A percentile compares a stretch with the other conserved stretches of the same genome.
phyloP scores from a whole-genome alignment of 1,139 yeast species.

The Chernovozyma aurita region DNA sequence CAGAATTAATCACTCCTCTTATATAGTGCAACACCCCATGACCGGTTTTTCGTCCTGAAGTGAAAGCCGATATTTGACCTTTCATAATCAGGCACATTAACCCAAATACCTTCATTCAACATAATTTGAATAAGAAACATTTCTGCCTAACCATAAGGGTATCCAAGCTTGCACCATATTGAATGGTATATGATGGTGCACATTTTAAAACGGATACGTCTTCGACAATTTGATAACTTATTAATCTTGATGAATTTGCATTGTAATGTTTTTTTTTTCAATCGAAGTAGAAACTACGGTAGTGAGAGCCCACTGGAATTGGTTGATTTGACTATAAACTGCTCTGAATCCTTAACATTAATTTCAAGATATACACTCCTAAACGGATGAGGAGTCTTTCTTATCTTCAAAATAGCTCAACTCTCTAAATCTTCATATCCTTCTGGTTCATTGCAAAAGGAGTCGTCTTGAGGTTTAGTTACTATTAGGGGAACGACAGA shows the following conservation, averaged over 20 bases:
- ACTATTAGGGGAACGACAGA: too few species aligned
- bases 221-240: constrained; percentile 31
- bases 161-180: constrained; percentile 16
- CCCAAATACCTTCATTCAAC: constrained; percentile 17
- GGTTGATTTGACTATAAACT: constrained; percentile 28
- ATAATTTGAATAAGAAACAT: constrained; percentile 18
- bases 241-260: constrained; percentile 22
- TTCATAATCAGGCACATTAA: constrained; percentile 19
- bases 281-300: constrained; percentile 28
- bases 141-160: constrained; percentile 18
- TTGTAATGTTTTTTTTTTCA: too few species aligned
- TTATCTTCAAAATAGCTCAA: too few species aligned
- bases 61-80: constrained; percentile 17
- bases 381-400: constrained; percentile 20
- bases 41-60: constrained; percentile 18
- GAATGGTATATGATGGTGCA: constrained; percentile 27
- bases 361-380: constrained; percentile 13
- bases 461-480: too few species aligned
- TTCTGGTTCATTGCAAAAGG: too few species aligned
- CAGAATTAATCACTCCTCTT: constrained; percentile 14
- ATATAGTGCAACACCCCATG: constrained; percentile 17
- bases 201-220: constrained; percentile 27
- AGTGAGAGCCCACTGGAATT: constrained; percentile 27
- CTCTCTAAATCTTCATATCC: too few species aligned
- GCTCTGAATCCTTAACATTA: constrained; percentile 22